Evolutionary conservation across 768 basidiomycete species (phyloP).

Genomic region (Boletus eberwhitei): DNA sequence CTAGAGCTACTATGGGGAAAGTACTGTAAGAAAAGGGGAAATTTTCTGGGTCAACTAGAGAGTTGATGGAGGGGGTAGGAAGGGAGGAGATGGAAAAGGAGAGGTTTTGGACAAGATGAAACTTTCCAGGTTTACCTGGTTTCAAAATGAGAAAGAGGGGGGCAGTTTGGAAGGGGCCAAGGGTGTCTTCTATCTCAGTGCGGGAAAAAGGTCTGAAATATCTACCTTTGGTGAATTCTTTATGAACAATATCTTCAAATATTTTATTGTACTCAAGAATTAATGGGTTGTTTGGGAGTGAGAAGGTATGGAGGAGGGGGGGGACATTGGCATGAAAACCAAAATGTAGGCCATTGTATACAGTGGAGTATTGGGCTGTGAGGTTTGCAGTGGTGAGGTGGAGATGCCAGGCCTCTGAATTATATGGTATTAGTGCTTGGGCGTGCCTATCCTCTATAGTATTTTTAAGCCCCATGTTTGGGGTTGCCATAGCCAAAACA

Average conservation of each 20-base stretch:
- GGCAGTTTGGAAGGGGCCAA: constrained; percentile 30
- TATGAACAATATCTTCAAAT: background rate
- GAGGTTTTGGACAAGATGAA: constrained; percentile 30
- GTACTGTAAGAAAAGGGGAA: background rate
- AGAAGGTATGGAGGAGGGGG: background rate
- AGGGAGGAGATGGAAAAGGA: constrained; percentile 16
- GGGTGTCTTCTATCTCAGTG: background rate
- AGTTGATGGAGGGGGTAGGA: constrained; percentile 34
- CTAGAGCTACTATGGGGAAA: background rate
- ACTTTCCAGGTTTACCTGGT: constrained; percentile 13
- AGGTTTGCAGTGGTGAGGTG: too few relatives aligned
- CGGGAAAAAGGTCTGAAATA: background rate
- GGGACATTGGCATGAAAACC: too few relatives aligned
- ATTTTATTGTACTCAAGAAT: background rate
- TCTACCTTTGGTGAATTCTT: background rate
- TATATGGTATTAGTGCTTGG: too few relatives aligned
- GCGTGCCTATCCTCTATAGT: too few relatives aligned
- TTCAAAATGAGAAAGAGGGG: constrained; percentile 31
- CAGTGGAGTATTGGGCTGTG: too few relatives aligned
- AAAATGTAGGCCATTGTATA: too few relatives aligned
- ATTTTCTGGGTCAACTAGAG: constrained; percentile 23
- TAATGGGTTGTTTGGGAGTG: background rate
- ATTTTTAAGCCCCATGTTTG: background rate
- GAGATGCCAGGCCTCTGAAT: too few relatives aligned
- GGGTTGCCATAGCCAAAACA: rapidly evolving